These are phyloP conservation scores for Cyberlindnera maritima DNA, from an alignment of 805 yeast genomes.

Conservation along the genomic window DNA sequence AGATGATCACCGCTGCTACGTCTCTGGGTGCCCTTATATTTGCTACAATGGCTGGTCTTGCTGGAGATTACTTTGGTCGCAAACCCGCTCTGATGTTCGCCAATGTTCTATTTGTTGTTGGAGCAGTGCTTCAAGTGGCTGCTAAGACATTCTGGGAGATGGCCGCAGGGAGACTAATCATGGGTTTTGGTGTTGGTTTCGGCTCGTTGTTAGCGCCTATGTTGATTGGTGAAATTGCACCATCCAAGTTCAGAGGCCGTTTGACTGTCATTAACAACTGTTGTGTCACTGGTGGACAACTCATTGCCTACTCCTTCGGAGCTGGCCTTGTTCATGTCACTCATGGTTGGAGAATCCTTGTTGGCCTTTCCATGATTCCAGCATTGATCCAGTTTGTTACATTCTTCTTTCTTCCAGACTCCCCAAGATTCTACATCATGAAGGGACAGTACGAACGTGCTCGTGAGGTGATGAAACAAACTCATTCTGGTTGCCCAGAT, in stretches of 20 bases:
- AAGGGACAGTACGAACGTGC: slow-evolving; percentile 67
- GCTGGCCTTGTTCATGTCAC: slow-evolving; percentile 72
- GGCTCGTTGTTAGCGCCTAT: slow-evolving; percentile 92
- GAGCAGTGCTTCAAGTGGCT: slow-evolving; percentile 81
- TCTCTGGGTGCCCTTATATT: slow-evolving; percentile 89
- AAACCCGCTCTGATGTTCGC: slow-evolving; percentile 81
- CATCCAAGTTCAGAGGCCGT: slow-evolving; percentile 89
- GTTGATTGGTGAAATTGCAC: slow-evolving; percentile 89
- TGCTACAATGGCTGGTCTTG: slow-evolving; percentile 71
- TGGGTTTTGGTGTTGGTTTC: slow-evolving; percentile 96
- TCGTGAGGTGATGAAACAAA: slow-evolving; percentile 55
- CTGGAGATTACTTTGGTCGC: slow-evolving; percentile 83
- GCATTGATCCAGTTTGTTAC: slow-evolving; percentile 72
- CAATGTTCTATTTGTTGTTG: slow-evolving; percentile 76
- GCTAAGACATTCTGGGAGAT: slow-evolving; percentile 83
- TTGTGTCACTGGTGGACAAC: slow-evolving; percentile 93
- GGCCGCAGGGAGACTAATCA: slow-evolving; percentile 86
- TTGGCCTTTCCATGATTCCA: slow-evolving; percentile 88
- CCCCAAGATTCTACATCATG: slow-evolving; percentile 87
- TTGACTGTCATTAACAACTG: slow-evolving; percentile 83
- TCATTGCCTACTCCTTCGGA: slow-evolving; percentile 90
- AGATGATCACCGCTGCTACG: slow-evolving; percentile 90
- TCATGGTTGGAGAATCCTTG: slow-evolving; percentile 92
- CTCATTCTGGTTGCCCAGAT: slow-evolving; percentile 62
- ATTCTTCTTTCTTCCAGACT: slow-evolving; percentile 87